Evolutionary conservation across 805 yeast genomes (phyloP).

Genomic region (Yamadazyma philogaea): DNA sequence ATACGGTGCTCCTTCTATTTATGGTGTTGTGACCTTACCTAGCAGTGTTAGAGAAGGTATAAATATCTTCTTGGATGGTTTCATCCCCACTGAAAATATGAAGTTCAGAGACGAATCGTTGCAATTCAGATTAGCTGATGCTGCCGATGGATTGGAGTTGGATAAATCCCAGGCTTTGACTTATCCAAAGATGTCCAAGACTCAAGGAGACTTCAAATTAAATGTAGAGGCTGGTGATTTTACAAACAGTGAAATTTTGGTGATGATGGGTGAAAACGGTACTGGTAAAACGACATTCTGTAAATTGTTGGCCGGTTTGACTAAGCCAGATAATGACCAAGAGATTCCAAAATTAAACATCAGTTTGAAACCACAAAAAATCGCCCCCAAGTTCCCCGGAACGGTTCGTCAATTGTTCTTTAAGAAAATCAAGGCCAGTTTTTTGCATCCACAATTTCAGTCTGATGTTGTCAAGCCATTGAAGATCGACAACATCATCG

Average conservation of each 20-base stretch:
- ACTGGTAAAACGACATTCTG: constrained; percentile 99
- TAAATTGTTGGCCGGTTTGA: constrained; percentile 89
- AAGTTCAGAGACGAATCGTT: constrained; percentile 95
- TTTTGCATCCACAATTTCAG: constrained; percentile 95
- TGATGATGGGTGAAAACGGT: constrained; percentile 99
- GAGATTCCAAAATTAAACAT: constrained; percentile 86
- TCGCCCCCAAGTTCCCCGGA: constrained; percentile 98
- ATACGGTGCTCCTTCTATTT: constrained; percentile 97
- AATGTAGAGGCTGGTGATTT: constrained; percentile 83
- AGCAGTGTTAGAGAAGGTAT: constrained; percentile 98
- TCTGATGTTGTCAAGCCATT: constrained; percentile 97
- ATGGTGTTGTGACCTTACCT: constrained; percentile 97
- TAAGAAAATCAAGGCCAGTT: constrained; percentile 92
- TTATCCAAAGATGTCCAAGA: constrained; percentile 82
- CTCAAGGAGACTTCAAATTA: constrained; percentile 94
- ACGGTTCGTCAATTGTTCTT: constrained; percentile 96
- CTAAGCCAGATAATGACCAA: constrained; percentile 77
- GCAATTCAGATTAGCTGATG: constrained; percentile 90
- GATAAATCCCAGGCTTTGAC: constrained; percentile 77
- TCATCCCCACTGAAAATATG: constrained; percentile 93
- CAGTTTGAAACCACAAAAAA: constrained; percentile 98
- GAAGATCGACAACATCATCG: constrained; percentile 88
- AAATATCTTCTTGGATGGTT: constrained; percentile 97
- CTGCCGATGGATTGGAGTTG: constrained; percentile 68
- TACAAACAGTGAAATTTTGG: constrained; percentile 93